Conservation (phyloP, 208 protist species). For the Entamoeba moshkovskii region DNA sequence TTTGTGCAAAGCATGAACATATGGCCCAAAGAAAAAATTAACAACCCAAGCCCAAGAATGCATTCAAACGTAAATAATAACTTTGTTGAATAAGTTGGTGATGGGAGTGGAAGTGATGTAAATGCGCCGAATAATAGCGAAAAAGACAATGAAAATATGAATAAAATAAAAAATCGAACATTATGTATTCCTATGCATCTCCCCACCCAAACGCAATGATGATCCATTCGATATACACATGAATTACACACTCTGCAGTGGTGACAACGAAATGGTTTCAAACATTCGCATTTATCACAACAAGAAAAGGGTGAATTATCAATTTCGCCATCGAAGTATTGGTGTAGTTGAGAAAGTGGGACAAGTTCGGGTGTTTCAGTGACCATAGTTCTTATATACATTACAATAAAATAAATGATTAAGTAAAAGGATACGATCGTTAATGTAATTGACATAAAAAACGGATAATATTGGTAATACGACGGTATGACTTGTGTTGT, state of each 20-base stretch:
- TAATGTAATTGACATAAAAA: neutral
- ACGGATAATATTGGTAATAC: neutral
- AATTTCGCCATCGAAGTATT: neutral
- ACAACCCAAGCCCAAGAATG: neutral
- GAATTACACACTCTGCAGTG: slow-evolving; percentile 43
- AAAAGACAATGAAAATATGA: neutral
- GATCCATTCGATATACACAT: slow-evolving; percentile 50
- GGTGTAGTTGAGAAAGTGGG: neutral
- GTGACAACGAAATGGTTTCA: slow-evolving; percentile 30
- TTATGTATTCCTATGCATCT: neutral
- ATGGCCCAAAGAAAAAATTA: neutral
- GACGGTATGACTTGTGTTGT: neutral
- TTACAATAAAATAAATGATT: neutral
- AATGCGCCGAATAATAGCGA: neutral
- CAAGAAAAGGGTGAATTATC: neutral
- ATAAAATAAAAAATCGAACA: neutral
- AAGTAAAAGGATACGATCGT: neutral
- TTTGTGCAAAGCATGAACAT: neutral
- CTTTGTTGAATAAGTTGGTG: neutral
- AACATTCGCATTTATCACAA: neutral
- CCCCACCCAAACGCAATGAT: slow-evolving; percentile 46
- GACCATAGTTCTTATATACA: neutral
- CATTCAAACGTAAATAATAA: neutral
- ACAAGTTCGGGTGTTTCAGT: neutral
- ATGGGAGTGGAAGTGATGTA: neutral